These are phyloP conservation scores for Mycena vulgaris DNA, from an alignment of 768 basidiomycete genomes.

Conservation along the genomic window DNA sequence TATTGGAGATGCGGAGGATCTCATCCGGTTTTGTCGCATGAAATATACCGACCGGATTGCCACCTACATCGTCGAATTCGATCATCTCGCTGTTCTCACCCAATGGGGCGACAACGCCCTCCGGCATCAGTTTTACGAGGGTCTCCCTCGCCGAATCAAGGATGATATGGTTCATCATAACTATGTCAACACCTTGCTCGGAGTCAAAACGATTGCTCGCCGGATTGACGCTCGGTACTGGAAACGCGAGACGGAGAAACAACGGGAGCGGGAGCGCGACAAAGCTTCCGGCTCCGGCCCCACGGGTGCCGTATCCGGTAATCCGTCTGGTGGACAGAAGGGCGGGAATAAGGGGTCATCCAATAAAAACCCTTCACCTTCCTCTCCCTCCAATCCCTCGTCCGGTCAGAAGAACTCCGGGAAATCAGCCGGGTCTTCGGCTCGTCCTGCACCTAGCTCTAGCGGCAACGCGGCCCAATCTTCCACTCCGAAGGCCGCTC, in stretches of 20 bases:
- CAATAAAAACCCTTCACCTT: background rate
- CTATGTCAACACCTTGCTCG: constrained; percentile 11
- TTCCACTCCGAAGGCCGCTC: no score
- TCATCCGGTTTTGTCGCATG: background rate
- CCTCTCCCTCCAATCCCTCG: background rate
- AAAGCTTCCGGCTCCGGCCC: background rate
- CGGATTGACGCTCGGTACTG: constrained; percentile 32
- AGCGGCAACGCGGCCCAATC: no score
- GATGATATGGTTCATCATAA: constrained; percentile 22
- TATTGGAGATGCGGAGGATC: constrained; percentile 10
- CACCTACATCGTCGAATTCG: constrained; percentile 35
- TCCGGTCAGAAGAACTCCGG: no score
- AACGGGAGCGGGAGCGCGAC: background rate
- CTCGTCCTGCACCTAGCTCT: no score
- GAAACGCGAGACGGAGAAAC: constrained; percentile 26
- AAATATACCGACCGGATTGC: background rate
- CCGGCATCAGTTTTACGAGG: constrained; percentile 33
- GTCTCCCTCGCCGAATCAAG: constrained; percentile 33
- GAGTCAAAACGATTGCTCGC: constrained; percentile 4
- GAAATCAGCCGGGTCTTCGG: no score
- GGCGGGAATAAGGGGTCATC: background rate
- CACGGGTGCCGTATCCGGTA: no score
- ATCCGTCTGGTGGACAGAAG: background rate
- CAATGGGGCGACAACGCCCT: constrained; percentile 29
- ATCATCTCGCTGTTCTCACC: constrained; percentile 11